These are phyloP conservation scores for Colletotrichum melonis DNA, from an alignment of 2,329 filamentous ascomycete species.

Conservation along the genomic window DNA sequence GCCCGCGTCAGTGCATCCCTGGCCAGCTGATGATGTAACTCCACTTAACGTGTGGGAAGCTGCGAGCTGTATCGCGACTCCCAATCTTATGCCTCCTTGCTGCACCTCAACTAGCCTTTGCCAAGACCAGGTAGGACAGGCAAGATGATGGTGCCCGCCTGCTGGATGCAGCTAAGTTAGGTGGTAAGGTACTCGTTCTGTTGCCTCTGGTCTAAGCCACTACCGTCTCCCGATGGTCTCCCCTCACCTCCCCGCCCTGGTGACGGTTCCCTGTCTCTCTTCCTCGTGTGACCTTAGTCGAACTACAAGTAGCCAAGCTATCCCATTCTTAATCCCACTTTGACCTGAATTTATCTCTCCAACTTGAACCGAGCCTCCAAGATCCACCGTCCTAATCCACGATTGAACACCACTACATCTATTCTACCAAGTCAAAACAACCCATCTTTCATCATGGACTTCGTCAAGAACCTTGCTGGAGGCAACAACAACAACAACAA, in stretches of 20 bases:
- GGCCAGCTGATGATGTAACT: slow-evolving; percentile 34
- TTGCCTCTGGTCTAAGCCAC: slow-evolving; percentile 26
- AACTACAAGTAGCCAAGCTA: slow-evolving; percentile 31
- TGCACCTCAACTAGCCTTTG: slow-evolving; percentile 9
- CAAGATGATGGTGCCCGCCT: background rate
- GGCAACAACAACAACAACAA: slow-evolving; percentile 50
- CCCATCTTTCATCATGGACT: slow-evolving; percentile 59
- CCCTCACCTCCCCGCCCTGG: slow-evolving; percentile 16
- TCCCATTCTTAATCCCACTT: slow-evolving; percentile 7
- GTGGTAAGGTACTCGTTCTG: background rate
- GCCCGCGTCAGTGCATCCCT: slow-evolving; percentile 34
- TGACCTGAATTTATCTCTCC: background rate
- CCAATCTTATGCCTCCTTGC: background rate
- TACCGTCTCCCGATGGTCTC: slow-evolving; percentile 16
- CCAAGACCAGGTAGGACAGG: slow-evolving; percentile 19
- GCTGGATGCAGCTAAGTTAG: background rate
- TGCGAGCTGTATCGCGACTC: slow-evolving; percentile 22
- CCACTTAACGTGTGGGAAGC: slow-evolving; percentile 1
- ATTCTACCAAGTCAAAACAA: background rate
- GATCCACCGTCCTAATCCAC: background rate
- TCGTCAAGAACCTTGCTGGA: slow-evolving; percentile 63
- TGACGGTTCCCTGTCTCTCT: slow-evolving; percentile 11
- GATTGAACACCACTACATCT: background rate
- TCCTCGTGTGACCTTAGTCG: slow-evolving; percentile 13
- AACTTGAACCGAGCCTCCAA: background rate